Base-by-base conservation (phyloP, 2,329 filamentous ascomycete species). In the Ascochyta koolunga region DNA sequence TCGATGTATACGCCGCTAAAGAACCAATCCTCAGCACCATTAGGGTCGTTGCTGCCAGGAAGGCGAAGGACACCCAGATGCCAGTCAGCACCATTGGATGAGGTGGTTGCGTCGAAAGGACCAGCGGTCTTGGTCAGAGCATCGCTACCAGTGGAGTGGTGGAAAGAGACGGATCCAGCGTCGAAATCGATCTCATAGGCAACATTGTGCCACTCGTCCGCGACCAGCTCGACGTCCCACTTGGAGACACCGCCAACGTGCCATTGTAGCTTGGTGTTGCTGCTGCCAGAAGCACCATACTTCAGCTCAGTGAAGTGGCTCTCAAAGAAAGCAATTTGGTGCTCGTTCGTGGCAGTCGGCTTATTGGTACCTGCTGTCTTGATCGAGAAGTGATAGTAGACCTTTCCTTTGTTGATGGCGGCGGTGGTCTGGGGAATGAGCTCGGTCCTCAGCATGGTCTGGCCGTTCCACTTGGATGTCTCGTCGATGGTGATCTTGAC, bases 301-400 rank as follows among this genome's bases (percentile, higher is more conserved):
- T 90, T 90, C 72, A 91, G 76, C 78, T 90, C 88, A 15, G 87
- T 90, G 75, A 90, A 90, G 76, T 90, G 88, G 69, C 80, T 84
- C 76, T 89, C 87, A 76, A 85, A 84, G 71, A 84, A 85, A 58
- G 76, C 78, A 50, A 85, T 76, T 74, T 90, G 88, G 73, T 91
- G 88, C 77, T 91, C 88, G 52, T 86, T 81, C 19, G 79, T 80
- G 3, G 80, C 75, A 29, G 79, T 82, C 0, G 88, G 88, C 1
- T 85, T 78, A 66, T 90, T 89, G 29, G 75, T 79, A 42, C 77
- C 77, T 11, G 75, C 78, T 39, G 83, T 81, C 79, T 83, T 85
- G 59, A 91, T 79, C 50, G 82, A 86, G 76, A 90, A 90, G 73
- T 91, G 88, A 74, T 90, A 91, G 77, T 81, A 89, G 31, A 89